Evolutionary conservation across 192 early-diverging fungal genomes (phyloP).

Genomic region (Coemansia sp.): DNA sequence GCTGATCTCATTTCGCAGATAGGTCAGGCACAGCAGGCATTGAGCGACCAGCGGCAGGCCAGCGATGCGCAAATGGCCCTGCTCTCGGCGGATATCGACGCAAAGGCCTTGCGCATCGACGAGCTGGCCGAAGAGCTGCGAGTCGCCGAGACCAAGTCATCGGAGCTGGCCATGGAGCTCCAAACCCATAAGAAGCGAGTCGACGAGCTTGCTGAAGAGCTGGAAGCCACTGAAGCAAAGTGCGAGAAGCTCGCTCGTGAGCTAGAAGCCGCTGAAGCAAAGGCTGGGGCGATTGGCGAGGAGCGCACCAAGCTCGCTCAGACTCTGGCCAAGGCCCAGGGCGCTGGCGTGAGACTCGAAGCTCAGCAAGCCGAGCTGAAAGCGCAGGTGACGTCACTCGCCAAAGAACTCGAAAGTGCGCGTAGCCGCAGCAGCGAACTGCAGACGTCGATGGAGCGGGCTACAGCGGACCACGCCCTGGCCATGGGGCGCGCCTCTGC

Average conservation of each 20-base stretch:
- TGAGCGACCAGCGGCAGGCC: not conserved
- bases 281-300: constrained; percentile 1
- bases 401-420: not conserved
- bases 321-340: constrained; percentile 41
- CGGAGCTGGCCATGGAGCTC: not conserved
- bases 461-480: not conserved
- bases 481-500: not conserved
- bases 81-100: not conserved
- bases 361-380: constrained; percentile 24
- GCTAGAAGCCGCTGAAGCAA: not conserved
- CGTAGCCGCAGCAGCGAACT: constrained; percentile 6
- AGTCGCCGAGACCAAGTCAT: not conserved
- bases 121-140: not conserved
- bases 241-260: not conserved
- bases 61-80: not conserved
- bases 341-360: constrained; percentile 22
- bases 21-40: not conserved
- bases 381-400: constrained; percentile 6
- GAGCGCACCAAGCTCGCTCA: constrained; percentile 30
- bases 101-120: not conserved
- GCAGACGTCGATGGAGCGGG: not conserved
- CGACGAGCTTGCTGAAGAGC: not conserved
- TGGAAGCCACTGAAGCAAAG: not conserved
- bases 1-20: constrained; percentile 10
- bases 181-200: not conserved